phyloP scores from a whole-genome alignment of 805 yeast species.

The Sugiyamaella americana region DNA sequence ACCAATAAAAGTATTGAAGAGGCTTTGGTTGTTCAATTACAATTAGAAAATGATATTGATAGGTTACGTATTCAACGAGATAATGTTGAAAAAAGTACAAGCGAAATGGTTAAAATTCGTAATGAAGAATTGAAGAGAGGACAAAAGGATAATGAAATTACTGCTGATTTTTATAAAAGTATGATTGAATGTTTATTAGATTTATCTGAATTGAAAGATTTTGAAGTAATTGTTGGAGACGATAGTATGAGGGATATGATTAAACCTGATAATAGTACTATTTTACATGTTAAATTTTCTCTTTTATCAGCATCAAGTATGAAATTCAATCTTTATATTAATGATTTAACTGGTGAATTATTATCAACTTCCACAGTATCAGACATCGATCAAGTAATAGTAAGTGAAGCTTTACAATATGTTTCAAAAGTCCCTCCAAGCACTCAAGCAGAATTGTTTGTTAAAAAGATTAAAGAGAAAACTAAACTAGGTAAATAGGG shows the following conservation, averaged over 20 bases:
- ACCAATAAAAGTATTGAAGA: slow-evolving; percentile 10
- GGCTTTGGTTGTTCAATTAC: slow-evolving; percentile 10
- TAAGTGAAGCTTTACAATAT: not conserved
- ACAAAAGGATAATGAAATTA: slow-evolving; percentile 14
- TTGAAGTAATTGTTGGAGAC: not conserved
- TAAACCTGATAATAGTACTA: not conserved
- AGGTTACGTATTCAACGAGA: slow-evolving; percentile 10
- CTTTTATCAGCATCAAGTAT: not conserved
- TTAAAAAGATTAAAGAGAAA: not conserved
- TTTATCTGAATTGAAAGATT: slow-evolving; percentile 8
- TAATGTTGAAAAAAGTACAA: slow-evolving; percentile 11
- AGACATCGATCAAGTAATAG: not conserved
- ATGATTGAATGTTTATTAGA: slow-evolving; percentile 13
- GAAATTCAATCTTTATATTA: not conserved
- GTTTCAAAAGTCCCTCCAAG: not conserved
- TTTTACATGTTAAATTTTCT: not conserved
- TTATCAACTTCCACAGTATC: slow-evolving; percentile 4
- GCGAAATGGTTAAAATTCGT: slow-evolving; percentile 13
- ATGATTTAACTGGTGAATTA: not conserved
- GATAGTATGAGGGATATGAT: too few relatives aligned
- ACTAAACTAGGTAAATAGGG: too few relatives aligned
- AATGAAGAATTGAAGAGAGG: slow-evolving; percentile 15
- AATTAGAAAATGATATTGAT: slow-evolving; percentile 15
- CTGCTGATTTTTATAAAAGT: slow-evolving; percentile 19
- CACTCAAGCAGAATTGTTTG: slow-evolving; percentile 1